Evolutionary conservation across 306 rosid species (phyloP).

Genomic region (Astragalus glycyphyllos): DNA sequence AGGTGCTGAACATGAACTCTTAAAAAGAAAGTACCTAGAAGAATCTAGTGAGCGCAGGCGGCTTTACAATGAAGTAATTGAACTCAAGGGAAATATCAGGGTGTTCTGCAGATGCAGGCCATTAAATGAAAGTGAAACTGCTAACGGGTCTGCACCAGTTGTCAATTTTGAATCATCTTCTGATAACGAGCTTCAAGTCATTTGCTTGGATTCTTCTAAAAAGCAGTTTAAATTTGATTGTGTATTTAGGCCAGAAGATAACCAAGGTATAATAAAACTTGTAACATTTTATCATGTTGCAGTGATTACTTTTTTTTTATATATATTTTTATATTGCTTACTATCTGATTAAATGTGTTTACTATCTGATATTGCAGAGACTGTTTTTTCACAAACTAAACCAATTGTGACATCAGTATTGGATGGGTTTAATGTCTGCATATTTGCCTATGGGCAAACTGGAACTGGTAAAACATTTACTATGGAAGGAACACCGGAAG

Average conservation of each 20-base stretch:
- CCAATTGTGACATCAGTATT: conserved; percentile 85
- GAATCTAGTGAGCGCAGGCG: conserved; percentile 75
- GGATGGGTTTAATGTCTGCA: conserved; percentile 93
- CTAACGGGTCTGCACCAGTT: conserved; percentile 54
- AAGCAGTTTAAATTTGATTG: conserved; percentile 89
- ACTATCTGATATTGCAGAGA: conserved; percentile 52
- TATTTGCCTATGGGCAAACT: conserved; percentile 96
- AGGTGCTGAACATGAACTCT: conserved; percentile 75
- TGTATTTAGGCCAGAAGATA: conserved; percentile 76
- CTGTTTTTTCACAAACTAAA: conserved; percentile 80
- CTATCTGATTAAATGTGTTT: conserved; percentile 10
- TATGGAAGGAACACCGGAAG: conserved; percentile 88
- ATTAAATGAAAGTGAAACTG: conserved; percentile 60
- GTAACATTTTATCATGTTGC: no score
- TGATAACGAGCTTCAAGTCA: conserved; percentile 74
- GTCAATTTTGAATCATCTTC: conserved; percentile 69
- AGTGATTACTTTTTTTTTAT: conserved; percentile 18
- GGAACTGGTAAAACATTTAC: conserved; percentile 97
- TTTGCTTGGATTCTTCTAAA: conserved; percentile 81
- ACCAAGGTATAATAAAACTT: conserved; percentile 64
- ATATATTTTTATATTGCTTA: background rate
- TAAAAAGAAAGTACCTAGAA: conserved; percentile 68
- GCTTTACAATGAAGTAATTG: conserved; percentile 88
- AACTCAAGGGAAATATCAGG: conserved; percentile 88
- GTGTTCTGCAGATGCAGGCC: conserved; percentile 98